Base-by-base conservation (phyloP, 495 filamentous ascomycete genomes). In the Neurospora sublineolata region DNA sequence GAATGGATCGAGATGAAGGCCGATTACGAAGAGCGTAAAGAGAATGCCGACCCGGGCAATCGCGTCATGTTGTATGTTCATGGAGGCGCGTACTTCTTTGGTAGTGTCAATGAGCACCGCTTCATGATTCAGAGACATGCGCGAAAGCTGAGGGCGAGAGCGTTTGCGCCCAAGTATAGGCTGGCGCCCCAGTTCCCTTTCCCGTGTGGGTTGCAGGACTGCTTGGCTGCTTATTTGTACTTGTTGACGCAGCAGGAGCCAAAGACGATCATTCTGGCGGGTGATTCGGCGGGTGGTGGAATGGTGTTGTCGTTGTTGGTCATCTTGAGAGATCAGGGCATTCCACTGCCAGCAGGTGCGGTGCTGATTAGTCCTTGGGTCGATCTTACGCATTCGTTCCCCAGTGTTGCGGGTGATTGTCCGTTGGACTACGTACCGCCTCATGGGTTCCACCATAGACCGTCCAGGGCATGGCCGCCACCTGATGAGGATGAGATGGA, bases 101-200 rank as follows among this genome's bases (percentile, higher is more conserved):
- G 94, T 1, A 96, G 92, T 76, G 88, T 97, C 30, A 94, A 97
- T 77, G 93, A 94, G 77, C 94, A 98, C 83, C 89, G 94, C 27
- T 97, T 97, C 80, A 94, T 97, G 83, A 88, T 98, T 84, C 94
- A 98, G 81, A 86, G 94, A 46, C 93, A 97, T 87, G 94, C 94
- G 69, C 87, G 95, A 71, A 97, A 97, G 82, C 82, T 98, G 70
- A 93, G 93, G 77, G 94, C 93, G 36, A 86, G 92, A 67, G 91
- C 97, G 18, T 87, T 97, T 82, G 93, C 94, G 41, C 94, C 94
- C 37, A 82, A 90, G 73, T 98, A 97, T 80, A 88, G 94, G 37
- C 86, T 98, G 41, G 89, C 94, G 3, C 94, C 94, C 6, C 95
- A 98, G 80, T 98, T 92, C 72, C 94, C 94, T 1, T 98, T 98